Conservation (phyloP, 805 yeast species). For the Candida hungchunana region DNA sequence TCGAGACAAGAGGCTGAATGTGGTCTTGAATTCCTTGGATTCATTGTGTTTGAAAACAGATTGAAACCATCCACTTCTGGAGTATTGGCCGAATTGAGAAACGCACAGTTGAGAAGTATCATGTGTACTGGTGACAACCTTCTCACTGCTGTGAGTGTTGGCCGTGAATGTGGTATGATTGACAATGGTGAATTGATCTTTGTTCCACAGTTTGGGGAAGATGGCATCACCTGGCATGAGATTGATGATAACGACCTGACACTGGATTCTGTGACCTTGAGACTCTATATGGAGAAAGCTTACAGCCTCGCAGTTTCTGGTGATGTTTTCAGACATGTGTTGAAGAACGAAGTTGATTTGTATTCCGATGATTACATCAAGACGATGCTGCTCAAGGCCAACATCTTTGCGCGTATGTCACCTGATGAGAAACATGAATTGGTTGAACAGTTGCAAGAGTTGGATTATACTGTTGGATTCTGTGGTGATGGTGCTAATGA, state of each 20-base stretch:
- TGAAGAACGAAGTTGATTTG: slow-evolving; percentile 36
- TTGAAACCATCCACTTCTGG: slow-evolving; percentile 64
- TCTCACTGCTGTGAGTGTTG: slow-evolving; percentile 91
- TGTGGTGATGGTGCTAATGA: slow-evolving; percentile 99
- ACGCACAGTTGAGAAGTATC: slow-evolving; percentile 73
- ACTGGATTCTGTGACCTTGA: slow-evolving; percentile 62
- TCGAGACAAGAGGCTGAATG: slow-evolving; percentile 66
- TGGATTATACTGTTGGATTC: slow-evolving; percentile 92
- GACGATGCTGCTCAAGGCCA: slow-evolving; percentile 62
- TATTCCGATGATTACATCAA: slow-evolving; percentile 40
- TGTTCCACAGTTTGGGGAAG: slow-evolving; percentile 55
- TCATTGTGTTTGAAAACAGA: slow-evolving; percentile 89
- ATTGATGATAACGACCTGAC: slow-evolving; percentile 51
- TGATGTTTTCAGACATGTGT: slow-evolving; percentile 76
- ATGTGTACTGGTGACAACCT: slow-evolving; percentile 99
- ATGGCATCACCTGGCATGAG: slow-evolving; percentile 54
- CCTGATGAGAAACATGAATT: slow-evolving; percentile 98
- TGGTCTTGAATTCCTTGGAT: slow-evolving; percentile 73
- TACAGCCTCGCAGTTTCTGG: slow-evolving; percentile 88
- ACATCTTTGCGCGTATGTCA: slow-evolving; percentile 93
- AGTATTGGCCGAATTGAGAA: slow-evolving; percentile 54
- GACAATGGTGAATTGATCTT: slow-evolving; percentile 44
- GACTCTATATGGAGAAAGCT: slow-evolving; percentile 37
- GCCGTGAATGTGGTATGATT: slow-evolving; percentile 73
- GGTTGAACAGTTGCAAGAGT: slow-evolving; percentile 75